These are phyloP conservation scores for Mycena vitilis DNA, from an alignment of 768 basidiomycete genomes.

Conservation along the genomic window DNA sequence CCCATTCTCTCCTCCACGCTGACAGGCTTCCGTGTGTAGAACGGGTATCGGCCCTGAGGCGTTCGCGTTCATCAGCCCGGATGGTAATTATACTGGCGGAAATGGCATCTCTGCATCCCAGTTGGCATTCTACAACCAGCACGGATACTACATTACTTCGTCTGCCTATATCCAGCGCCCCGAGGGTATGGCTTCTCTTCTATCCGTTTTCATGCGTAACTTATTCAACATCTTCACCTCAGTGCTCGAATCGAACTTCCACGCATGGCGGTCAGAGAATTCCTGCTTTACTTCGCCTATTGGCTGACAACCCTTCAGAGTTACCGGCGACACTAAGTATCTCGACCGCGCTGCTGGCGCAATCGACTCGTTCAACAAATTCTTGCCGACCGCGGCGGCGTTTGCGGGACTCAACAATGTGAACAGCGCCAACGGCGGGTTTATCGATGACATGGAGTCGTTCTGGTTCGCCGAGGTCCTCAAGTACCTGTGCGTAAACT, in stretches of 20 bases:
- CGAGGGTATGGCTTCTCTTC: constrained; percentile 47
- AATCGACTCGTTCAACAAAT: constrained; percentile 67
- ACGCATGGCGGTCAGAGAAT: background rate
- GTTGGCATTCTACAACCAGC: constrained; percentile 63
- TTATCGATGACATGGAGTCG: constrained; percentile 73
- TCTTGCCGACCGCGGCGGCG: constrained; percentile 56
- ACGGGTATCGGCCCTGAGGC: constrained; percentile 83
- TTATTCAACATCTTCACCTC: too few relatives aligned
- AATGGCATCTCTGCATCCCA: constrained; percentile 49
- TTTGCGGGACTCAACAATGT: constrained; percentile 72
- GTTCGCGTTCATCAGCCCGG: constrained; percentile 71
- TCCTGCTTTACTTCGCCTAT: constrained; percentile 37
- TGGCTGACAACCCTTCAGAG: constrained; percentile 78
- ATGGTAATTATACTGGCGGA: constrained; percentile 74
- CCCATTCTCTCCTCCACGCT: background rate
- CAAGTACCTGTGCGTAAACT: constrained; percentile 52
- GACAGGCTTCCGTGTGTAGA: constrained; percentile 46
- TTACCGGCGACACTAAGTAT: constrained; percentile 77
- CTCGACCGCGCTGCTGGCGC: constrained; percentile 71
- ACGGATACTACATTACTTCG: constrained; percentile 74
- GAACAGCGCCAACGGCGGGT: constrained; percentile 50
- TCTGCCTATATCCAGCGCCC: constrained; percentile 74
- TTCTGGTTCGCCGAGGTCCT: constrained; percentile 78
- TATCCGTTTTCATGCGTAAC: background rate
- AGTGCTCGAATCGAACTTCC: constrained; percentile 69